Evolutionary conservation across 2,329 filamentous ascomycete species (phyloP), one percentile per base, ranked within the genome.

Genomic region (Fusarium sp.): DNA sequence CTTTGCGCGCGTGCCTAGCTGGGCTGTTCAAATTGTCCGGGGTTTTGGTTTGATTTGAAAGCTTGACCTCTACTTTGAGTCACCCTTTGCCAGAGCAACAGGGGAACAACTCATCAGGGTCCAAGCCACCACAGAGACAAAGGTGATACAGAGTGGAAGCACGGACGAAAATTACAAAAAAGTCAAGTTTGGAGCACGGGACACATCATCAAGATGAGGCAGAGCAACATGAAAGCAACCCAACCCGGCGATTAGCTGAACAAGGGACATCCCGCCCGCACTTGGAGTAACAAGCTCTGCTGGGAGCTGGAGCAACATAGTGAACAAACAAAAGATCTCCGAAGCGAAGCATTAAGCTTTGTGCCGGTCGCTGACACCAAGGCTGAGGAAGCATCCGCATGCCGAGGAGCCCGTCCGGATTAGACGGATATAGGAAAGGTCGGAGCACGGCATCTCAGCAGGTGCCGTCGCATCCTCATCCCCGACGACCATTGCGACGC

Each of bases 41-140:
- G 72, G 69, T 69, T 68, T 63, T n/a, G 12, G 10, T 56, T 37
- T 63, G 62, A 45, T 57, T 20, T 64, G 62, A 38, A 57, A 57
- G 20, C 20, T 43, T 32, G 30, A 32, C 30, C 30, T 32, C 30
- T 32, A 32, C 54, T 72, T 35, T 74, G 72, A 74, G 58, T 74
- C 69, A 72, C 47, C 68, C 70, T 70, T 72, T 70, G 65, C 65
- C 35, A 57, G 71, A 71, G 71, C 67, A 73, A 73, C 71, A 73
- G 33, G 35, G 47, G 71, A 56, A 74, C 72, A 74, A 67, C 72
- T 64, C 72, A 74, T 69, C 69, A 62, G 63, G 62, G 65, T 56
- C 65, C 66, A 75, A 74, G 72, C 69, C 70, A 62, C 60, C 70
- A 62, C 60, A 33, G 57, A 61, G 54, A 71, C 47, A 30, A 58